Evolutionary conservation across 2,329 filamentous ascomycete genomes (phyloP).

Genomic region (Knoxdaviesia capensis): DNA sequence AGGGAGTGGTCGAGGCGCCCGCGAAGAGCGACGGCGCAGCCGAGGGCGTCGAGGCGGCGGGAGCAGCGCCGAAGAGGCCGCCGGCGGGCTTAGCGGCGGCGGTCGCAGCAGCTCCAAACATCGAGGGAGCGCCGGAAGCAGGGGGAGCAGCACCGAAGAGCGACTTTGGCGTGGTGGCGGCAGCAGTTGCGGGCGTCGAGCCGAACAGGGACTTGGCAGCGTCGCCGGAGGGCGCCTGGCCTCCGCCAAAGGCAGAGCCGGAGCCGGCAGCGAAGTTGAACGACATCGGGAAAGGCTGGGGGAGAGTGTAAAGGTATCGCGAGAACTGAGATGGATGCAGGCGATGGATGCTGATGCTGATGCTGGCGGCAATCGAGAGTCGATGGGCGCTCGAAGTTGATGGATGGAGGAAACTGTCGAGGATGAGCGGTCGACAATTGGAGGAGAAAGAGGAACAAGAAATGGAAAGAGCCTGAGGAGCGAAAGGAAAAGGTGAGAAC

Average conservation of each 20-base stretch:
- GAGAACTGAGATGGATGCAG: too few relatives aligned
- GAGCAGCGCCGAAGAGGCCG: constrained; percentile 5
- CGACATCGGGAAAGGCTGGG: constrained; percentile 13
- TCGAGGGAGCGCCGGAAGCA: constrained; percentile 7
- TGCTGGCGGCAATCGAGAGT: too few relatives aligned
- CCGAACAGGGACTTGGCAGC: constrained; percentile 14
- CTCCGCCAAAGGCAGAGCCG: constrained; percentile 12
- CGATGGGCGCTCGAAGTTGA: too few relatives aligned
- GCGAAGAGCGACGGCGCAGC: constrained; percentile 4
- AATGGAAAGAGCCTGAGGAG: too few relatives aligned
- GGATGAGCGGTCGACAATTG: too few relatives aligned
- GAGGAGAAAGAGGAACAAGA: too few relatives aligned
- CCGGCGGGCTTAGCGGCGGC: not conserved
- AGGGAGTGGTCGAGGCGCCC: constrained; percentile 5
- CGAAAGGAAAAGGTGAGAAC: too few relatives aligned
- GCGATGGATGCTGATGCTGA: too few relatives aligned
- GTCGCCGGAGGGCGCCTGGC: constrained; percentile 7
- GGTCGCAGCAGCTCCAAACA: constrained; percentile 2
- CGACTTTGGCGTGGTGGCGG: not conserved
- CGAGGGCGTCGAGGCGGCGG: constrained; percentile 6
- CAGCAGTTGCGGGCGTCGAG: constrained; percentile 1
- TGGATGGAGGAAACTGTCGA: too few relatives aligned
- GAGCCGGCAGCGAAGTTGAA: constrained; percentile 20
- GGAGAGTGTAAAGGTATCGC: too few relatives aligned
- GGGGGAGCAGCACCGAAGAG: constrained; percentile 6